Evolutionary conservation across 345 rosid genomes (phyloP).

Genomic region (Populus simonii): DNA sequence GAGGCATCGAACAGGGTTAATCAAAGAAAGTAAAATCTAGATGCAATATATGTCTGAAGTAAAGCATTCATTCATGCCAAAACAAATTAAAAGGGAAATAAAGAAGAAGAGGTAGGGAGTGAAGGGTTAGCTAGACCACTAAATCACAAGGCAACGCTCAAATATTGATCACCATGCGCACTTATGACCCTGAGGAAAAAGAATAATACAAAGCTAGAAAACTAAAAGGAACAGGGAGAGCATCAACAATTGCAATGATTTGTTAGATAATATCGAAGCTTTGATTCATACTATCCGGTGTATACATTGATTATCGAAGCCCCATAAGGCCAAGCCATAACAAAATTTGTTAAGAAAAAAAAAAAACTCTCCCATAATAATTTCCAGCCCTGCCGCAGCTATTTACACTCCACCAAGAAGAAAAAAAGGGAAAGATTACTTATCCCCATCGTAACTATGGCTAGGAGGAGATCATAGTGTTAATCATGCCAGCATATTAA

Average conservation of each 20-base stretch:
- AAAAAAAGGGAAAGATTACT: background rate
- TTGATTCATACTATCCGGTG: background rate
- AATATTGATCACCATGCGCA: background rate
- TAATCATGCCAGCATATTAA: slow-evolving; percentile 81
- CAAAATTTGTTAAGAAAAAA: slow-evolving; percentile 25
- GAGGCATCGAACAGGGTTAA: background rate
- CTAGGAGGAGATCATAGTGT: background rate
- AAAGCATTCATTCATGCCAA: background rate
- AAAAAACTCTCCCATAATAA: background rate
- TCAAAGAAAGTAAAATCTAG: background rate
- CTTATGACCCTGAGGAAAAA: background rate
- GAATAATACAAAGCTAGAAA: background rate
- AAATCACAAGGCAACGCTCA: background rate
- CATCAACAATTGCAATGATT: background rate
- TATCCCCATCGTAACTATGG: background rate
- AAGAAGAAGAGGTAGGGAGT: background rate
- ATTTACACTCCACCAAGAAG: slow-evolving; percentile 41
- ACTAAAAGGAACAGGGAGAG: background rate
- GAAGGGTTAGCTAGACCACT: background rate
- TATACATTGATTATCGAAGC: background rate
- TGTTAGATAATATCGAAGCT: background rate
- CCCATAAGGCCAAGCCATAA: slow-evolving; percentile 9
- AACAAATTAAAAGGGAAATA: background rate
- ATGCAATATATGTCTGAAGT: background rate
- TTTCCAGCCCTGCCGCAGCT: slow-evolving; percentile 17